Base-by-base conservation (phyloP, 805 yeast genomes). In the Sugiyamaella smithiae region DNA sequence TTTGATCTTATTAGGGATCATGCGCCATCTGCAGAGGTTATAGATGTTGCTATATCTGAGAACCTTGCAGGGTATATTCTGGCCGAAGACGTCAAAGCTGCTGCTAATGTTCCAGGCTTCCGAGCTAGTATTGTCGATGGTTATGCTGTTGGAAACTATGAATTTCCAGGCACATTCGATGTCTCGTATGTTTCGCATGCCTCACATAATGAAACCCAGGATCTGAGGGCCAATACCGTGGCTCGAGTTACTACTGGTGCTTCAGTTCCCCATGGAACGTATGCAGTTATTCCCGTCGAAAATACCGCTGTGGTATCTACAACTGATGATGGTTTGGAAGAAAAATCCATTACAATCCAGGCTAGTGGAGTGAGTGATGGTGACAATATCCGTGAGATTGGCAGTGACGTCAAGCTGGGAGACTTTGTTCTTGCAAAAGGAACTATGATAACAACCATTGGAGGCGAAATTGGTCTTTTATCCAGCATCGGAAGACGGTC, bases 71-170 rank as follows among this genome's bases (percentile, higher is more conserved):
- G 79, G 1, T 62, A 63, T 42, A 67, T 73, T 4, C 33, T 75
- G 5, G 73, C 78, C 4, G 72, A 73, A 48, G 76, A 74, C 48
- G 51, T 77, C 2, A 41, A 35, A 29, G 64, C 80, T 0, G 63
- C 68, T 0, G 53, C 64, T 1, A 62, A 68, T 46, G 77, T 76
- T 9, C 82, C 82, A 0, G 65, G 68, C 14, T 77, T 74, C 60
- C 57, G 76, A n/a, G 80, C 82, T 1, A 72, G 79, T 49, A 74
- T 77, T 23, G 81, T 77, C 3, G 82, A 77, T 55, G 82, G 82
- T 0, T 77, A 77, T 53, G 81, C 82, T 1, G 77, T 76, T 0
- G 49, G 64, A 4, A 68, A 69, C 49, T 45, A 67, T 0, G 80
- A 74, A 54, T 75, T 79, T 7, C 74, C 78, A 0, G 78, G 76